A percentile compares a stretch with the other conserved stretches of the same genome.
These are phyloP conservation scores for Protomyces inundatus DNA, from an alignment of 1,139 yeast genomes.

Conservation along the genomic window DNA sequence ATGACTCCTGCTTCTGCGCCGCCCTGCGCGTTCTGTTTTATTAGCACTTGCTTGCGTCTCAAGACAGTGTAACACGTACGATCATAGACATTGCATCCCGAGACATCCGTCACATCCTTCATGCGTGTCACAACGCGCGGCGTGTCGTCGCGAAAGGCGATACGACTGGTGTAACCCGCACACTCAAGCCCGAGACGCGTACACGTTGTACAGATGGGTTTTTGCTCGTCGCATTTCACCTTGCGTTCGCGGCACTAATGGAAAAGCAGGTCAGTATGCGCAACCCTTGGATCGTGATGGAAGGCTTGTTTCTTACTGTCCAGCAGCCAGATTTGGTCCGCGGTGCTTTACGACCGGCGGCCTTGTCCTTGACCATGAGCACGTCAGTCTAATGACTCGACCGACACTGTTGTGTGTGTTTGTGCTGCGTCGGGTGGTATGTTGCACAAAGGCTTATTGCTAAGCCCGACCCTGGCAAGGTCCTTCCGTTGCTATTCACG, in stretches of 20 bases:
- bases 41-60: neutral
- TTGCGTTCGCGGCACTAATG: slow-evolving; percentile 20
- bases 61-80: neutral
- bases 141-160: slow-evolving; percentile 26
- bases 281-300: too few relatives aligned
- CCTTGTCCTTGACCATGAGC: neutral
- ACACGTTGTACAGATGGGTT: slow-evolving; percentile 20
- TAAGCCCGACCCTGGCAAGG: too few relatives aligned
- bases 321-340: slow-evolving; percentile 25
- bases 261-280: neutral
- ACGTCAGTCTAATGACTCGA: neutral
- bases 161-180: slow-evolving; percentile 22
- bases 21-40: neutral
- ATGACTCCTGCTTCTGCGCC: neutral
- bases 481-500: too few relatives aligned
- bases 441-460: too few relatives aligned
- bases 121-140: slow-evolving; percentile 23
- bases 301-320: neutral
- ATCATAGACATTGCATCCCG: slow-evolving; percentile 17
- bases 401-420: too few relatives aligned
- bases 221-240: slow-evolving; percentile 24
- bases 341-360: slow-evolving; percentile 20
- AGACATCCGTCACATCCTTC: slow-evolving; percentile 13
- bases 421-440: too few relatives aligned
- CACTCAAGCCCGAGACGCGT: slow-evolving; percentile 17